Base-by-base conservation (phyloP, 257 asterid genomes). In the Coffea canephora region DNA sequence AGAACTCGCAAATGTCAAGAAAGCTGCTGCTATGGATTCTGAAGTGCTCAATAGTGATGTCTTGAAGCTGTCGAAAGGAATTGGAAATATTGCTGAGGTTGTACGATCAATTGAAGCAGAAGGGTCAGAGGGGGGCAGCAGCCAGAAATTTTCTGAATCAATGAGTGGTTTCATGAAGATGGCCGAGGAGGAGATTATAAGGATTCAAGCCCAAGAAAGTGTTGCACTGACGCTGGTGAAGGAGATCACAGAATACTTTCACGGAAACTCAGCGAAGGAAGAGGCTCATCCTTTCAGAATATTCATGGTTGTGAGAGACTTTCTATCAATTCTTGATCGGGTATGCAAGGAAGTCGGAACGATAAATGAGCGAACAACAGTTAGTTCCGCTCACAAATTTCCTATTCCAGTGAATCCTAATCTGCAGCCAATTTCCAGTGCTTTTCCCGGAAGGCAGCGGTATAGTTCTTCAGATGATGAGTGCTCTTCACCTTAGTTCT, bases 211-310 rank as follows among this genome's bases (percentile, higher is more conserved):
- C 21, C 94, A 91, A 71, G 99, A 96, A 83, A 94, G 92, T 11
- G 89, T 89, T 12, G 91, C 95, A 2, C 65, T 94, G 77, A 86
- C 98, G 46, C 82, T 92, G 76, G 98, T 96, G 74, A 96, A 96
- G 88, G 99, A 96, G 80, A 92, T 96, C 55, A 96, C 99, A 0
- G 98, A 96, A 69, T 96, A 96, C 62, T 96, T 96, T 88, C 99
- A 96, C 50, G 99, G 99, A 43, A 88, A 92, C 89, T 94, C 99
- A 15, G 91, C 93, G 0, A 89, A 82, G 86, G 99, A 96, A 82
- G 99, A 94, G 69, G 97, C 98, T 87, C 98, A 94, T 78, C 98
- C 97, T 16, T 88, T 96, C 71, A 86, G 98, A 75, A 96, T 96
- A 82, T 96, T 96, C 86, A 85, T 89, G 95, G 97, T 96, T 77